Evolutionary conservation across 192 early-diverging fungal species (phyloP).

Genomic region (Chytriomyces sp.): DNA sequence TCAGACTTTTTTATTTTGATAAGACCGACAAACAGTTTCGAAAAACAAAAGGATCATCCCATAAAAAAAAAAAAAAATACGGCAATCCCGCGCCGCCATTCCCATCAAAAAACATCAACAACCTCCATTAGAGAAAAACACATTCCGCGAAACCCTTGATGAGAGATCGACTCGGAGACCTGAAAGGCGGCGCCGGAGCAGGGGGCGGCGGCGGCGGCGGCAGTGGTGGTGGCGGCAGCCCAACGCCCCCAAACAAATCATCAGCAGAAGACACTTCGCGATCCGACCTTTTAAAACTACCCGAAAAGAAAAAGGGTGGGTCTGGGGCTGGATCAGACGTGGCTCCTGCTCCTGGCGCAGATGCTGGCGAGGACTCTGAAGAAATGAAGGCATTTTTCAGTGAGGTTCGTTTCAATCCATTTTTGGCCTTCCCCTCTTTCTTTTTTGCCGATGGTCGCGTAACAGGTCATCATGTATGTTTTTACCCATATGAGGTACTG

Average conservation of each 20-base stretch:
- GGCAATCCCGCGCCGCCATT: background rate
- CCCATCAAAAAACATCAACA: background rate
- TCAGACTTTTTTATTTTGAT: too few relatives aligned
- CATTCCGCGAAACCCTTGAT: background rate
- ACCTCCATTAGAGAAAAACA: background rate
- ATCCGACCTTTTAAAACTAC: background rate
- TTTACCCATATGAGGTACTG: background rate
- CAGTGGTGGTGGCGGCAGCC: background rate
- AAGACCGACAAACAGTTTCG: too few relatives aligned
- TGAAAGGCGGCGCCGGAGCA: slow-evolving; percentile 11
- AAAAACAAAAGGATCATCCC: background rate
- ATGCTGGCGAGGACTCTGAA: slow-evolving; percentile 33
- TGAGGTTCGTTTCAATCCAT: slow-evolving; percentile 33
- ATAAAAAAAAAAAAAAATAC: slow-evolving; percentile 7
- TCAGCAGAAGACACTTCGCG: background rate
- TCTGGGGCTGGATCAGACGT: background rate
- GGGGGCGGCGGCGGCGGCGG: background rate
- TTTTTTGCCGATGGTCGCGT: slow-evolving; percentile 1
- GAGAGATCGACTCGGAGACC: slow-evolving; percentile 25
- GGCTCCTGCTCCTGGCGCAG: slow-evolving; percentile 7
- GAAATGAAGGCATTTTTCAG: slow-evolving; percentile 57
- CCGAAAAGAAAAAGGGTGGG: background rate
- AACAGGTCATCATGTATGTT: background rate
- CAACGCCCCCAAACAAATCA: background rate
- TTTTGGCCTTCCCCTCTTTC: slow-evolving; percentile 26